A percentile compares a stretch with the other conserved stretches of the same genome.
Conservation (phyloP, 768 basidiomycete species). For the Pleurotus sapidus region DNA sequence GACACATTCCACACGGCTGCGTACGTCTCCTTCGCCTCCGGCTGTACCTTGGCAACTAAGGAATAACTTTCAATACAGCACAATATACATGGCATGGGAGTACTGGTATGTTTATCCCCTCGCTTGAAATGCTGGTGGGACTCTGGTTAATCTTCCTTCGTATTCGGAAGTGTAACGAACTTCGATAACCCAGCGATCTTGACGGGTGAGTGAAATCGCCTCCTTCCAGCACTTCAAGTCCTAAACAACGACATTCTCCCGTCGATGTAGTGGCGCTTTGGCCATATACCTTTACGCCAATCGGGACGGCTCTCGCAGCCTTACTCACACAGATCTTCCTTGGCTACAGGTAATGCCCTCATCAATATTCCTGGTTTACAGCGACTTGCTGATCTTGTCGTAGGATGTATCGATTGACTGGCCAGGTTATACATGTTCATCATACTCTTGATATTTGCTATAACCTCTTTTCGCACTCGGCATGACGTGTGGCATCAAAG, state of each 20-base stretch:
- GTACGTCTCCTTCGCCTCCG: neutral
- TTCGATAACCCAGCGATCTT: conserved; percentile 14
- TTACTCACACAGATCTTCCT: conserved; percentile 17
- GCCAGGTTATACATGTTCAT: neutral
- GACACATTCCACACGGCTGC: conserved; percentile 10
- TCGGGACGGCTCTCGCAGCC: conserved; percentile 13
- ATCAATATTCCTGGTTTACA: neutral
- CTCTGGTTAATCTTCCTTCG: neutral
- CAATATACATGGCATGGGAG: conserved; percentile 14
- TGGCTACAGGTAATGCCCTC: conserved; percentile 13
- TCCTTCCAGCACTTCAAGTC: neutral
- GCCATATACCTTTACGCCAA: conserved; percentile 13
- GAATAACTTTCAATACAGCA: neutral
- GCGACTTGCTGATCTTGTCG: neutral
- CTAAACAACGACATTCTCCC: conserved; percentile 5
- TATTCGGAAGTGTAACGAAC: conserved; percentile 15
- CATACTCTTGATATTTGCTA: neutral
- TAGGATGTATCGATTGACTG: conserved; percentile 10
- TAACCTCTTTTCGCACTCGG: conserved; percentile 1
- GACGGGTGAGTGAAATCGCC: conserved; percentile 7
- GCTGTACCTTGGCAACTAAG: too few species aligned
- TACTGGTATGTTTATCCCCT: conserved; percentile 9
- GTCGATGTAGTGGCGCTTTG: conserved; percentile 2
- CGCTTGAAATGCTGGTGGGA: too few species aligned
- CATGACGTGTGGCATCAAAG: neutral